These are phyloP conservation scores for Luvunga scandens DNA, from an alignment of 345 rosid genomes.

Conservation along the genomic window DNA sequence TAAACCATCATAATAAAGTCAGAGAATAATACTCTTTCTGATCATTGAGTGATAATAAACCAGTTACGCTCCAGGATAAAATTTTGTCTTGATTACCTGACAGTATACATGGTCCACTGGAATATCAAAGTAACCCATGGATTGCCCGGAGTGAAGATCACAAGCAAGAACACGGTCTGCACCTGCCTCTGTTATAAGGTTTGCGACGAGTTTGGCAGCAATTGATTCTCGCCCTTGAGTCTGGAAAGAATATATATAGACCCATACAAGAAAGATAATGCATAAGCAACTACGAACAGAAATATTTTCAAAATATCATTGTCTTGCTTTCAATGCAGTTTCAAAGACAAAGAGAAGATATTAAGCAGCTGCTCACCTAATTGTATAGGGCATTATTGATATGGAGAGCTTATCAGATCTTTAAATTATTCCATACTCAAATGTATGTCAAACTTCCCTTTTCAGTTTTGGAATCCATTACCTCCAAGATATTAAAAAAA, in stretches of 20 bases:
- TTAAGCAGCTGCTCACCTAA: neutral
- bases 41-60: neutral
- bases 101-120: constrained; percentile 93
- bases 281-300: neutral
- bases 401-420: neutral
- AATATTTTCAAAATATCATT: constrained; percentile 1
- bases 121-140: constrained; percentile 98
- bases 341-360: neutral
- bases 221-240: constrained; percentile 98
- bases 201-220: constrained; percentile 96
- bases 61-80: neutral
- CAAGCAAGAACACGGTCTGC: constrained; percentile 95
- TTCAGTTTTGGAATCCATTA: neutral
- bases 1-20: neutral
- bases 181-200: constrained; percentile 94
- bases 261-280: neutral
- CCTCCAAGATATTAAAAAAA: neutral
- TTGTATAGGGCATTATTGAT: neutral
- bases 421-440: neutral
- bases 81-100: constrained; percentile 45
- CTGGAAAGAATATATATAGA: constrained; percentile 37
- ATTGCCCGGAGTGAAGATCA: constrained; percentile 98
- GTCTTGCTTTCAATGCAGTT: constrained; percentile 2
- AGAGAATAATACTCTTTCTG: neutral
- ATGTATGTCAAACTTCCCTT: neutral